These are phyloP conservation scores for Lepidium didymum DNA, from an alignment of 345 rosid species.

Conservation along the genomic window DNA sequence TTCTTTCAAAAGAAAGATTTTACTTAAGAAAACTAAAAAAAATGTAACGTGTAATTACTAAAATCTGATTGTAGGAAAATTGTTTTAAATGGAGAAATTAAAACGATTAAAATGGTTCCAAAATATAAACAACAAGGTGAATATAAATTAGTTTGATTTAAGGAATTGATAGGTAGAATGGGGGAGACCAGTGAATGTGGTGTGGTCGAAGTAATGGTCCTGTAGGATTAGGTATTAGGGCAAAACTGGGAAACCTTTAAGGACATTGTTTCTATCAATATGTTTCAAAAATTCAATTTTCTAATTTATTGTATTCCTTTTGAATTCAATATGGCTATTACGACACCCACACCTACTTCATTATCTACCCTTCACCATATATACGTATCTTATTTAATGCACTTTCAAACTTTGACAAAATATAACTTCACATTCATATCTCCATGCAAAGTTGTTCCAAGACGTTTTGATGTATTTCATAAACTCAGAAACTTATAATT, in stretches of 20 bases:
- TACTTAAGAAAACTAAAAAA: too few species aligned
- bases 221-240: not conserved
- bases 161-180: not conserved
- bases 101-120: too few species aligned
- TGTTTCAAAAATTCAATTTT: slow-evolving; percentile 20
- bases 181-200: slow-evolving; percentile 29
- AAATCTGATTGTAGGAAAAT: too few species aligned
- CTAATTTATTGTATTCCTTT: slow-evolving; percentile 15
- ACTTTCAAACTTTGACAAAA: not conserved
- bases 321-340: slow-evolving; percentile 16
- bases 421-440: not conserved
- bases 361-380: slow-evolving; percentile 7
- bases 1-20: too few species aligned
- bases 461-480: too few species aligned
- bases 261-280: slow-evolving; percentile 22
- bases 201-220: slow-evolving; percentile 27
- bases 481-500: too few species aligned
- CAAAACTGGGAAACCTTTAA: slow-evolving; percentile 6
- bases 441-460: too few species aligned
- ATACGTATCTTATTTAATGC: slow-evolving; percentile 11
- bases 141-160: too few species aligned
- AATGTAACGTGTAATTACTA: too few species aligned
- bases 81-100: too few species aligned
- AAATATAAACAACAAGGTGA: too few species aligned
- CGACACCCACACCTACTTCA: slow-evolving; percentile 29